Evolutionary conservation across 2,329 filamentous ascomycete genomes (phyloP).

Genomic region (Chaetoscypha palmicola): DNA sequence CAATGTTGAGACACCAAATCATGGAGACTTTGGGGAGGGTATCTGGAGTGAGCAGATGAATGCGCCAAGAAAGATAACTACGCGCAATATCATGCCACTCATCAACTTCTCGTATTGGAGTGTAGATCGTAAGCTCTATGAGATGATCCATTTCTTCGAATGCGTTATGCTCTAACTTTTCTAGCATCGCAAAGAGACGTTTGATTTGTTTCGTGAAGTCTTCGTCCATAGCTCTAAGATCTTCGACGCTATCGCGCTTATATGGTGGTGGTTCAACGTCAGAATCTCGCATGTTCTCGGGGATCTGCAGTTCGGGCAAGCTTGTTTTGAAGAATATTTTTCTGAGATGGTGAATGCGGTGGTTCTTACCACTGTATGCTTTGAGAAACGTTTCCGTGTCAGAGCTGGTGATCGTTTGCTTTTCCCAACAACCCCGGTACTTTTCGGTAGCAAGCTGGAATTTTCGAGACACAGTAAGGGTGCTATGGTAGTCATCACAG

Average conservation of each 20-base stretch:
- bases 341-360: background rate
- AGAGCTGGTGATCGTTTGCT: background rate
- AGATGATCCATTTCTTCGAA: background rate
- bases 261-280: background rate
- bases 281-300: background rate
- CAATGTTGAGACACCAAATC: background rate
- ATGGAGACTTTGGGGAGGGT: background rate
- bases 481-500: background rate
- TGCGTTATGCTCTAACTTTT: background rate
- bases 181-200: background rate
- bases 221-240: slow-evolving; percentile 1
- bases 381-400: slow-evolving; percentile 1
- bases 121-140: background rate
- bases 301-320: background rate
- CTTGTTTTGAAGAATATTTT: background rate
- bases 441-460: background rate
- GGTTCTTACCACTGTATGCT: slow-evolving; percentile 1
- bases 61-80: background rate
- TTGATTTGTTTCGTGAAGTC: background rate
- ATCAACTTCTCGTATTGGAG: background rate
- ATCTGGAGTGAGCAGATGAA: background rate
- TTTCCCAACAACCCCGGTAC: background rate
- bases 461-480: background rate
- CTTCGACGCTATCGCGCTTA: background rate
- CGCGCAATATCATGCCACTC: background rate